Base-by-base conservation (phyloP, 192 early-diverging fungal species). In the Podila clonocystis region DNA sequence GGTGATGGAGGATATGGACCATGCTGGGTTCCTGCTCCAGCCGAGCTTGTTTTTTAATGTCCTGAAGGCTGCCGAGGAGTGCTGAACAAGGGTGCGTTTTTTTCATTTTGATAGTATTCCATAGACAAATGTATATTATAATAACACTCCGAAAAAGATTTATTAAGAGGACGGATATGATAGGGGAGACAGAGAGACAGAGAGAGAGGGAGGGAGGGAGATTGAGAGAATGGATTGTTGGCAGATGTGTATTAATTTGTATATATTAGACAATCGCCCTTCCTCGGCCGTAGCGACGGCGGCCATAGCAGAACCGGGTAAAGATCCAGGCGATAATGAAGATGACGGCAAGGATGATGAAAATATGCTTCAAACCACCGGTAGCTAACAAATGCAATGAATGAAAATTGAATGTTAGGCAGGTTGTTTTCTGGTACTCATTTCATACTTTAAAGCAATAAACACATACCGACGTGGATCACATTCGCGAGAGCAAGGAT, bases 1-100 rank as follows among this genome's bases (percentile, higher is more conserved):
- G 19, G 31, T 87, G 15, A 89, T 89, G 87, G 68, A 73, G 7
- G 75, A 68, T 8, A 48, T 89, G 30, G 75, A 87, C 36, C 87
- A 89, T 75, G 86, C 82, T n/a, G 67, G 67, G 22, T 86, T 84
- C 55, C 52, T 89, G 38, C 50, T 85, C 49, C 70, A 72, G 38
- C 49, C 74, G 4, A 50, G 50, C 17, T 88, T 84, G 84, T 64
- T 64, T 20, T 19, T 45, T 5, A 48, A 50, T 24, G 67, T 83
- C 36, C 8, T 83, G 58, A 63, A 59, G 36, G 75, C 69, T 15
- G 61, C 76, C 19, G 55, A 49, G 12, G 63, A 63, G 26, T 82
- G 72, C 38, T 74, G 34, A 57, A 22, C 22, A 2, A 22, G 5
- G n/a, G n/a, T n/a, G 6, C 15, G 3, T 52, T 6, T 55, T 22